A percentile compares a stretch with the other conserved stretches of the same genome.
Evolutionary conservation across 2,329 filamentous ascomycete species (phyloP).

Genomic region (Exophiala bonariae): DNA sequence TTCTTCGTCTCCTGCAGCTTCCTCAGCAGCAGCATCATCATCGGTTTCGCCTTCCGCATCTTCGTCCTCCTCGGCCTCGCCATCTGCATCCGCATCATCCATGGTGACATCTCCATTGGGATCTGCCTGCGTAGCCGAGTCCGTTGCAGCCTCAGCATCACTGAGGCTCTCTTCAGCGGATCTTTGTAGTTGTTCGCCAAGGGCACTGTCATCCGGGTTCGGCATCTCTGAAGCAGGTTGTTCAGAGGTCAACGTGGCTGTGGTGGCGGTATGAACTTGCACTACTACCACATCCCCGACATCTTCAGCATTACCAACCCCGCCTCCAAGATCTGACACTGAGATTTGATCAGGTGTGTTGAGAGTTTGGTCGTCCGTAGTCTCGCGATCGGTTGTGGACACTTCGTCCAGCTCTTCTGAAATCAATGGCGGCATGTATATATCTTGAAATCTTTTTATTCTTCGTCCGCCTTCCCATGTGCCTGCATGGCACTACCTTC

Average conservation of each 20-base stretch:
- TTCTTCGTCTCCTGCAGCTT: conserved; percentile 26
- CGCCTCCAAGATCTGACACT: neutral
- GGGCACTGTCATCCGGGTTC: conserved; percentile 18
- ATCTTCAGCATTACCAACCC: neutral
- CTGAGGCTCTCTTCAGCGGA: conserved; percentile 19
- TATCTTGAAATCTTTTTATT: neutral
- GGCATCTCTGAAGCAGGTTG: conserved; percentile 3
- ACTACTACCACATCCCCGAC: neutral
- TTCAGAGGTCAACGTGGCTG: neutral
- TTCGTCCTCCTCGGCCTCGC: conserved; percentile 1
- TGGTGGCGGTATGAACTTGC: too few species aligned
- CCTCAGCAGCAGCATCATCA: conserved; percentile 9
- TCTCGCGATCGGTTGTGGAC: conserved; percentile 8
- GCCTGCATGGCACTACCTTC: too few species aligned
- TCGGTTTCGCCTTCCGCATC: conserved; percentile 38
- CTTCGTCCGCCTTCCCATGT: neutral
- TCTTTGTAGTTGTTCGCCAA: conserved; percentile 23
- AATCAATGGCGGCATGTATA: conserved; percentile 17
- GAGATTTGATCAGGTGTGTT: neutral
- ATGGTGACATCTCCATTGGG: conserved; percentile 14
- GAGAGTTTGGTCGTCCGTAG: neutral
- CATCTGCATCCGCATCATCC: conserved; percentile 6
- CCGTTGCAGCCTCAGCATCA: conserved; percentile 10
- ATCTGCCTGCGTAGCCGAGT: conserved; percentile 2
- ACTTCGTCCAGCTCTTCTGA: conserved; percentile 12